Base-by-base conservation (phyloP, 331 rosid species). In the Erythrophleum ivorense region DNA sequence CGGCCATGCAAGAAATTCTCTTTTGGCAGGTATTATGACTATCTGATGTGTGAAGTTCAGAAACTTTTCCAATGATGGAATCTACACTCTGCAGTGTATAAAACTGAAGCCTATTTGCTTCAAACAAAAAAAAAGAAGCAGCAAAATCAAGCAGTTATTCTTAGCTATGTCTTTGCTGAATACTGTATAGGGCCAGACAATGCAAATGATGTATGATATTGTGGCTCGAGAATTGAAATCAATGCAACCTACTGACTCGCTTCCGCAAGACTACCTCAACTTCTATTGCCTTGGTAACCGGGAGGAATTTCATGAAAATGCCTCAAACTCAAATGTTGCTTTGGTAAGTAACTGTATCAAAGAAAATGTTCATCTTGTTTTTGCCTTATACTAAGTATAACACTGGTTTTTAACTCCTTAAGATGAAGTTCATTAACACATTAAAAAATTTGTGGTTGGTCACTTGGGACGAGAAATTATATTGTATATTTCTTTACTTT, bases 221-320 rank as follows among this genome's bases (percentile, higher is more conserved):
- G 89, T 95, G 60, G 97, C 92, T 75, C 65, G 57, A 75, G 97
- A 82, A 80, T 86, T 95, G 78, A 91, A 87, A 81, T 64, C 87
- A 18, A 80, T 19, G 83, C 86, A 88, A 78, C 86, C 73, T 67
- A 68, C 66, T 46, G 85, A 78, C 58, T 59, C 63, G 21, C 81
- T 79, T 81, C 97, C 95, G 54, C 93, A 75, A 85, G 93, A 91
- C 78, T 95, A 89, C 87, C 97, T 95, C 78, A 95, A 93, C 75
- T 95, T 95, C 81, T 92, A 90, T 87, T 95, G 98, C 91, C 97
- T 95, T 80, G 98, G 98, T 68, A 93, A 95, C 46, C 91, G 93
- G 65, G 97, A 95, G 85, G 63, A 71, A 9, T 2, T 45, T 66
- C 19, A 68, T 3, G 91, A 84, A 76, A 85, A 90, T 76, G 38